Evolutionary conservation across 139 green algal genomes (phyloP), one percentile per base, ranked within the genome.

Genomic region (Yamagishiella unicocca): DNA sequence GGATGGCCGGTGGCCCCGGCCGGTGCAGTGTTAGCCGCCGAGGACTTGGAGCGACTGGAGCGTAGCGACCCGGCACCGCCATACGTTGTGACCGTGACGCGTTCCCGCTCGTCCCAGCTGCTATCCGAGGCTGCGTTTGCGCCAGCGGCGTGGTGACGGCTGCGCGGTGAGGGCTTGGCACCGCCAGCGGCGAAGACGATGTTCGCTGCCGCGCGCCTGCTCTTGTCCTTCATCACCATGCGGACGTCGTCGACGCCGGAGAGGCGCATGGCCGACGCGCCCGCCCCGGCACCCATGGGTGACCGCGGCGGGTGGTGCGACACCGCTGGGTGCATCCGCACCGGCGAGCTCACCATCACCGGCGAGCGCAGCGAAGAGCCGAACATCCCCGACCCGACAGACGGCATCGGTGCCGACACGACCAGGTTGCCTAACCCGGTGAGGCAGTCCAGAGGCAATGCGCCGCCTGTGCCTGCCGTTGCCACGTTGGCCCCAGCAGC

Each of bases 181-280:
- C 37, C 35, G 19, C 53, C 68, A 27, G 80, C 78, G 37, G 87
- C 85, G 61, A 31, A n/a, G n/a, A n/a, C 29, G 27, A 84, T 88
- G 17, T 61, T n/a, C 1, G 42, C 42, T 2, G 35, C 68, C 4
- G 74, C 40, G 1, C 84, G 84, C 12, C 80, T 70, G 19, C 62
- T 84, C 79, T 92, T 92, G 64, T 92, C 89, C 42, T 77, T 76
- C 55, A 82, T 81, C 1, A 80, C 62, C 17, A 72, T 67, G 9
- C 89, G 78, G 22, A 92, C 84, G 42, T 92, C 89, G 45, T 92
- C 89, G 31, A 88, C 55, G 21, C 54, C 80, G 40, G 58, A 83
- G 25, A 80, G 43, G 22, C 87, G 70, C 83, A 82, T 45, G 10
- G 33, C 43, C 21, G 73, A 61, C 2, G 50, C 50, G 33, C 75